Conservation (phyloP, 352 stramenopile genomes). For the Phytophthora ohioensis region DNA sequence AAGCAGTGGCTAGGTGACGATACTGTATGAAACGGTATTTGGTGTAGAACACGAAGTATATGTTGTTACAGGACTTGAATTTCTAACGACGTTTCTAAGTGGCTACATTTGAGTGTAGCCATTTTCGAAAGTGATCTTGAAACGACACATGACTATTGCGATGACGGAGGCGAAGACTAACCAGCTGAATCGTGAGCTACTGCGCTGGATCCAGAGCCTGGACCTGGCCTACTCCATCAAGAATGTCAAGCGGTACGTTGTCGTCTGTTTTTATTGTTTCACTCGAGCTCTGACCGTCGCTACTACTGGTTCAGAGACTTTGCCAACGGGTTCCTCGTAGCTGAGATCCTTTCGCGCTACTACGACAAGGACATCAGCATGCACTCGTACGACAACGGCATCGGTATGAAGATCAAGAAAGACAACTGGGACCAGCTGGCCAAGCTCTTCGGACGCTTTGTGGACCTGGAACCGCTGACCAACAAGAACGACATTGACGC, state of each 20-base stretch:
- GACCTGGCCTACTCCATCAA: conserved; percentile 95
- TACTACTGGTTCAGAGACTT: conserved; percentile 69
- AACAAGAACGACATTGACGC: conserved; percentile 71
- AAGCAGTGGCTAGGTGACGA: conserved; percentile 13
- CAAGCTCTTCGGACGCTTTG: conserved; percentile 81
- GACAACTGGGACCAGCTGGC: conserved; percentile 93
- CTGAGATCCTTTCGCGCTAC: conserved; percentile 93
- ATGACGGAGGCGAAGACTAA: conserved; percentile 46
- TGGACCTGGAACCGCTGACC: conserved; percentile 70
- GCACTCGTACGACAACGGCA: conserved; percentile 94
- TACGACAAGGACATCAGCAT: conserved; percentile 94
- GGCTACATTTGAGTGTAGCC: neutral
- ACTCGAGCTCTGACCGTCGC: neutral
- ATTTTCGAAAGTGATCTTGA: conserved; percentile 18
- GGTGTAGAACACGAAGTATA: neutral
- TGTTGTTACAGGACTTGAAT: neutral
- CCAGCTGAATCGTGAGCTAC: conserved; percentile 89
- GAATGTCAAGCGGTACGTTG: conserved; percentile 90
- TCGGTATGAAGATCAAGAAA: conserved; percentile 90
- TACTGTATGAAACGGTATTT: conserved; percentile 4
- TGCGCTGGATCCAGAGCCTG: conserved; percentile 94
- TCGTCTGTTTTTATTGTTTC: neutral
- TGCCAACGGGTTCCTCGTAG: conserved; percentile 91
- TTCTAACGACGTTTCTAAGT: neutral
- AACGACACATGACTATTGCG: conserved; percentile 18